Percentiles rank a stretch among this genome's conserved stretches.
Conservation (phyloP, 1,284 basidiomycete species). For the Ganoderma resinaceum region DNA sequence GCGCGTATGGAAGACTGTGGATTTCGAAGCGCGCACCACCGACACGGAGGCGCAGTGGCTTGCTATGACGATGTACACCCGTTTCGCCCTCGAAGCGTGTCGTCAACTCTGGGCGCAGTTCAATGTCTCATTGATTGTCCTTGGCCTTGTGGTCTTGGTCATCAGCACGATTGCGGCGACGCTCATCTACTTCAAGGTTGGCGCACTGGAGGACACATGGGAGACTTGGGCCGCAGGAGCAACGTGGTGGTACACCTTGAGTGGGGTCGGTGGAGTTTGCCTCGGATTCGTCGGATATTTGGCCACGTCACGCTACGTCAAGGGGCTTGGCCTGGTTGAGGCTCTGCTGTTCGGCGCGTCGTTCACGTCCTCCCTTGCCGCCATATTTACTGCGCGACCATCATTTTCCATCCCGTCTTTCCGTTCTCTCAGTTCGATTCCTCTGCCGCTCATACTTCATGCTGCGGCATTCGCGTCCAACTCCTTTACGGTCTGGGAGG, state of each 20-base stretch:
- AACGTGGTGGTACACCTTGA: conserved; percentile 43
- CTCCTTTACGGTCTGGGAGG: conserved; percentile 97
- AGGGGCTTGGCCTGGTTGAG: conserved; percentile 52
- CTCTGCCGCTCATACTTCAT: conserved; percentile 69
- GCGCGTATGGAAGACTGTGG: conserved; percentile 52
- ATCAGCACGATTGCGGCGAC: conserved; percentile 55
- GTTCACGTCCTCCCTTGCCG: conserved; percentile 47
- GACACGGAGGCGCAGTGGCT: conserved; percentile 43
- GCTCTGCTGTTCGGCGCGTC: conserved; percentile 53
- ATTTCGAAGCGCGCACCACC: conserved; percentile 19
- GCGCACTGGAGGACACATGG: conserved; percentile 45
- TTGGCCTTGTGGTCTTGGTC: conserved; percentile 65
- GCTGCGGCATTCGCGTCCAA: conserved; percentile 84
- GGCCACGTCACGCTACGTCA: conserved; percentile 42
- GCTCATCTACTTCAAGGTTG: conserved; percentile 55
- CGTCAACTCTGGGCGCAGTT: conserved; percentile 96
- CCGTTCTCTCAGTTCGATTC: conserved; percentile 42
- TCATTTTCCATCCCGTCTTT: conserved; percentile 37
- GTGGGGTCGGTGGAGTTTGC: conserved; percentile 48
- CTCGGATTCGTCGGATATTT: conserved; percentile 49
- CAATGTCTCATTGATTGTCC: conserved; percentile 77
- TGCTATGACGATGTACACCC: conserved; percentile 62
- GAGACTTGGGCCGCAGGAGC: conserved; percentile 46
- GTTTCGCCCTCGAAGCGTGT: conserved; percentile 74
- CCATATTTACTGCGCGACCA: conserved; percentile 47